phyloP scores from a whole-genome alignment of 2,329 filamentous ascomycete species.

The Colletotrichum euphorbiae region DNA sequence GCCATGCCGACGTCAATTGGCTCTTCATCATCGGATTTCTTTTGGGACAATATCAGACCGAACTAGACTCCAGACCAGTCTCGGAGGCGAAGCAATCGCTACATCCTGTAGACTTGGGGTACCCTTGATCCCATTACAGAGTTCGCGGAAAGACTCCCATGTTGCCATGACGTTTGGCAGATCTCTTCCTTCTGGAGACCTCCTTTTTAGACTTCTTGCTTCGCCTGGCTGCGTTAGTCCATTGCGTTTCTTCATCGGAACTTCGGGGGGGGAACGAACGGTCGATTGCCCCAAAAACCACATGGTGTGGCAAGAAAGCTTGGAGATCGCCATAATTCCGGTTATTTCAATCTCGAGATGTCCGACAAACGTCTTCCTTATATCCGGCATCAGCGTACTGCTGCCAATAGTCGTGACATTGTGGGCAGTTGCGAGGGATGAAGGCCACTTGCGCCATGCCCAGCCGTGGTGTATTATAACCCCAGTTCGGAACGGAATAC shows the following conservation, averaged over 20 bases:
- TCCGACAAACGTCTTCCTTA: too few relatives aligned
- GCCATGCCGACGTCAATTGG: neutral
- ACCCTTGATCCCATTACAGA: constrained; percentile 21
- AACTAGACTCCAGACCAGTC: neutral
- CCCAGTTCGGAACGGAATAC: too few relatives aligned
- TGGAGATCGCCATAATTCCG: neutral
- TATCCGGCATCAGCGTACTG: too few relatives aligned
- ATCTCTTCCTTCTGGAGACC: neutral
- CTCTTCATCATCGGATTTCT: neutral
- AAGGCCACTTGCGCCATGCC: too few relatives aligned
- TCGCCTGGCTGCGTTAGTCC: constrained; percentile 2
- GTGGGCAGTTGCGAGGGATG: too few relatives aligned
- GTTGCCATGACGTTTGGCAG: constrained; percentile 21
- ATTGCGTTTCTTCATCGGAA: constrained; percentile 20
- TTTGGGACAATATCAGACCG: neutral
- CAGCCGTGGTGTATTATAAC: too few relatives aligned
- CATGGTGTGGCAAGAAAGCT: constrained; percentile 1
- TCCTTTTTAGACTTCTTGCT: neutral
- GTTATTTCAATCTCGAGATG: too few relatives aligned
- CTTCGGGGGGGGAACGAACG: neutral
- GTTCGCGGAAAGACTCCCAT: neutral
- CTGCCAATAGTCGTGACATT: too few relatives aligned
- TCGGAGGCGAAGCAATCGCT: neutral
- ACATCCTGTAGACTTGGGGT: neutral
- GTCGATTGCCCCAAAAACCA: neutral